phyloP scores from a whole-genome alignment of 2,329 filamentous ascomycete genomes.

The Sclerotinia subarctica region DNA sequence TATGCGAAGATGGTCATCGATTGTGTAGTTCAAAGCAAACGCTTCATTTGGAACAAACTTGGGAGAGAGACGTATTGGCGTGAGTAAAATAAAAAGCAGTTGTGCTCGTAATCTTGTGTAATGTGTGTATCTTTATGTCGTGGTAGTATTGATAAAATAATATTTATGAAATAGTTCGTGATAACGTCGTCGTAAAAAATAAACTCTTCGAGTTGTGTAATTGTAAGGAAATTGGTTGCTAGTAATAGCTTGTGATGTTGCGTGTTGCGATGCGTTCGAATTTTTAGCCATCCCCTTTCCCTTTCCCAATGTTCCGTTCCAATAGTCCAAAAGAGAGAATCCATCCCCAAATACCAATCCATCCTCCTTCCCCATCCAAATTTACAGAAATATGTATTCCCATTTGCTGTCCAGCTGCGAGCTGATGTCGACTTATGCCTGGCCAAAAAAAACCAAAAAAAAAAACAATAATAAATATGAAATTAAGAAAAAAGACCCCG shows the following conservation, averaged over 20 bases:
- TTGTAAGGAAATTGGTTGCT: constrained; percentile 21
- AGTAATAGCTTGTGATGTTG: constrained; percentile 19
- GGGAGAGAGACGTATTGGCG: constrained; percentile 11
- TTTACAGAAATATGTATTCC: constrained; percentile 19
- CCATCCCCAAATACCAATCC: constrained; percentile 12
- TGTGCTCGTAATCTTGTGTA: constrained; percentile 1
- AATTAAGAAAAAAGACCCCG: constrained; percentile 18
- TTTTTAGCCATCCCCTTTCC: constrained; percentile 7
- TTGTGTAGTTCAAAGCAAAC: constrained; percentile 17
- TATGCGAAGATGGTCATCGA: constrained; percentile 17
- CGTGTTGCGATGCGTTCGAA: constrained; percentile 6
- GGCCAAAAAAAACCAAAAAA: constrained; percentile 13
- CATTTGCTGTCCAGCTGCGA: constrained; percentile 21
- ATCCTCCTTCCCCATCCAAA: constrained; percentile 10
- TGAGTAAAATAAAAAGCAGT: not conserved
- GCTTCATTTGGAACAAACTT: constrained; percentile 20
- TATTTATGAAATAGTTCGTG: constrained; percentile 22
- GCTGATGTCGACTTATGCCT: constrained; percentile 21
- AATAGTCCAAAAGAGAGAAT: constrained; percentile 18
- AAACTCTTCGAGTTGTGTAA: not conserved
- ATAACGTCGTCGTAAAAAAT: constrained; percentile 20
- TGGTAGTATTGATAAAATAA: constrained; percentile 9
- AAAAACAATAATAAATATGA: constrained; percentile 8
- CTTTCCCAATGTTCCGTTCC: constrained; percentile 13
- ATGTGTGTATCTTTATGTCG: constrained; percentile 1